These are phyloP conservation scores for Murraya paniculata DNA, from an alignment of 345 rosid species.

Conservation along the genomic window DNA sequence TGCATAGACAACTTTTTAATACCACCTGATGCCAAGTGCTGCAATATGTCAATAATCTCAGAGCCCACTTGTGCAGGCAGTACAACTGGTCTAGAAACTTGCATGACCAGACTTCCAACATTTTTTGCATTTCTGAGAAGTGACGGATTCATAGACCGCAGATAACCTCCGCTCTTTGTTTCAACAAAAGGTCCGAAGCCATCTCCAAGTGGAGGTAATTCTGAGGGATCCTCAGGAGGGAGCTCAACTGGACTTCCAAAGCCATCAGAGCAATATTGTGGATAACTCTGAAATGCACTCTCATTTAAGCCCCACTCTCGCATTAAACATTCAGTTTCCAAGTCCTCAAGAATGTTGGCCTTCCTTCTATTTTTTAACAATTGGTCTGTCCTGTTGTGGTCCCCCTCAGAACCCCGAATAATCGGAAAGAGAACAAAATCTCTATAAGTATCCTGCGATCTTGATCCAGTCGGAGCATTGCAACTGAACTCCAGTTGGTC, in stretches of 20 bases:
- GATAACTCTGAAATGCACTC: constrained; percentile 45
- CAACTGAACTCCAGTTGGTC: constrained; percentile 24
- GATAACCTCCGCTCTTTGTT: constrained; percentile 49
- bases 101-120: constrained; percentile 50
- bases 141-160: constrained; percentile 56
- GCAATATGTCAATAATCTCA: constrained; percentile 42
- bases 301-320: constrained; percentile 59
- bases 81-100: constrained; percentile 58
- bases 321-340: constrained; percentile 71
- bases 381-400: constrained; percentile 28
- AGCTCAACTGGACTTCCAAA: constrained; percentile 87
- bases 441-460: constrained; percentile 23
- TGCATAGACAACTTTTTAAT: constrained; percentile 36
- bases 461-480: constrained; percentile 15
- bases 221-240: constrained; percentile 26
- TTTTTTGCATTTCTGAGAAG: constrained; percentile 45
- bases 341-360: constrained; percentile 53
- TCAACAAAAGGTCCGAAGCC: constrained; percentile 43
- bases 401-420: constrained; percentile 37
- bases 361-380: constrained; percentile 45
- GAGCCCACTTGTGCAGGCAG: constrained; percentile 59
- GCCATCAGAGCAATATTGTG: constrained; percentile 45
- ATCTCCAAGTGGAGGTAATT: constrained; percentile 48
- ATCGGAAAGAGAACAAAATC: constrained; percentile 39
- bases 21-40: constrained; percentile 53